Conservation (phyloP, 306 rosid genomes). For the Trifolium dubium region DNA sequence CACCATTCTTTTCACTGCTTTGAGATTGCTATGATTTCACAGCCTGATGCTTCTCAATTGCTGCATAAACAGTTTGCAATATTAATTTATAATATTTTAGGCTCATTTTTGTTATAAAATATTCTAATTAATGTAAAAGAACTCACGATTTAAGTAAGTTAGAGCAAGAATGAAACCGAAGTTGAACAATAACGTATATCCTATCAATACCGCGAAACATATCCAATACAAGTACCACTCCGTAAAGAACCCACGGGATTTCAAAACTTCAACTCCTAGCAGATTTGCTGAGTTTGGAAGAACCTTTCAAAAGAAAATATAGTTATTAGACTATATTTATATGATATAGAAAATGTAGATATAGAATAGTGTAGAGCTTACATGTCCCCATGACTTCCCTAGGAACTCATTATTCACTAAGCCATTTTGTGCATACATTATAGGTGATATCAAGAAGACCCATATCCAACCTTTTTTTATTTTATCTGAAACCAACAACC, state of each 20-base stretch:
- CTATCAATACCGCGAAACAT: slow-evolving; percentile 41
- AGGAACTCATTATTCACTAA: slow-evolving; percentile 52
- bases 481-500: slow-evolving; percentile 30
- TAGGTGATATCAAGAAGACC: slow-evolving; percentile 53
- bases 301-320: slow-evolving; percentile 42
- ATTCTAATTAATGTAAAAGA: slow-evolving; percentile 17
- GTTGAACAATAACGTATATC: slow-evolving; percentile 49
- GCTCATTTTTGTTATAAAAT: not conserved
- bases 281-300: slow-evolving; percentile 46
- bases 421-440: slow-evolving; percentile 53
- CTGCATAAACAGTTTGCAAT: slow-evolving; percentile 38
- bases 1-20: not conserved
- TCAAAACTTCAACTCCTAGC: slow-evolving; percentile 50
- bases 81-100: not conserved
- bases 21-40: slow-evolving; percentile 30
- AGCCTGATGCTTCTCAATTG: slow-evolving; percentile 41
- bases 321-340: slow-evolving; percentile 18
- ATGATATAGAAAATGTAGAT: slow-evolving; percentile 15
- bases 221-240: slow-evolving; percentile 47
- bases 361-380: slow-evolving; percentile 2
- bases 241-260: slow-evolving; percentile 57
- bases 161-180: slow-evolving; percentile 50
- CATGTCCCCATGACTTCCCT: slow-evolving; percentile 51
- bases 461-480: slow-evolving; percentile 52
- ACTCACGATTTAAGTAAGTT: slow-evolving; percentile 55